phyloP scores from a whole-genome alignment of 305 asterid genomes.

The Fraxinus albicans region DNA sequence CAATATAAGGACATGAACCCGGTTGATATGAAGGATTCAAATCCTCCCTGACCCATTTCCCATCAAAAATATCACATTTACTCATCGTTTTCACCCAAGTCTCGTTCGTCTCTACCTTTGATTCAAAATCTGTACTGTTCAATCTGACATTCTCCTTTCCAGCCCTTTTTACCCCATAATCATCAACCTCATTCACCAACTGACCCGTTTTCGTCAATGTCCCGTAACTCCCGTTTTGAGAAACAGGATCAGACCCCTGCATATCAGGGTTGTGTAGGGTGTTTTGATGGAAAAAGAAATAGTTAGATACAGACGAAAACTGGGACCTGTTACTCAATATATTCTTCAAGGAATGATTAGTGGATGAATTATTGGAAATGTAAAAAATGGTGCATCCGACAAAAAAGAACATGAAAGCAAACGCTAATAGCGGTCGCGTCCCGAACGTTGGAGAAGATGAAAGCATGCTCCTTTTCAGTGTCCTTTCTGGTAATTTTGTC shows the following conservation, averaged over 20 bases:
- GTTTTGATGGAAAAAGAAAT: not conserved
- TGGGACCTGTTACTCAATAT: constrained; percentile 34
- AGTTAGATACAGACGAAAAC: constrained; percentile 13
- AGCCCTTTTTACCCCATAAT: not conserved
- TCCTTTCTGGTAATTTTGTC: constrained; percentile 22
- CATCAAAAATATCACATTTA: constrained; percentile 49
- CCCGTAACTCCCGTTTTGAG: not conserved
- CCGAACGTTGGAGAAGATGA: constrained; percentile 33
- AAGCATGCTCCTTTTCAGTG: constrained; percentile 25
- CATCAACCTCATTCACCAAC: not conserved
- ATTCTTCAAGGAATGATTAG: constrained; percentile 32
- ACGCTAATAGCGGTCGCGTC: constrained; percentile 25
- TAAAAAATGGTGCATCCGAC: constrained; percentile 27
- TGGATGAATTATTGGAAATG: constrained; percentile 26
- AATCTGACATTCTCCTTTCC: constrained; percentile 12
- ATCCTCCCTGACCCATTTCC: constrained; percentile 54
- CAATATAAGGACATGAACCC: constrained; percentile 51
- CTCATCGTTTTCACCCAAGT: constrained; percentile 38
- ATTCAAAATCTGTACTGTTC: not conserved
- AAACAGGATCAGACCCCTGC: constrained; percentile 1
- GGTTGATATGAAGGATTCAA: constrained; percentile 40
- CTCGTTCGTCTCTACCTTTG: constrained; percentile 1
- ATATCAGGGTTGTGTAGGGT: not conserved
- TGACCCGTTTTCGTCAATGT: not conserved
- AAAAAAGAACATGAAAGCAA: constrained; percentile 28